A percentile compares a stretch with the other conserved stretches of the same genome.
Evolutionary conservation across 495 filamentous ascomycete genomes (phyloP).

Genomic region (Xeromyces bisporus): DNA sequence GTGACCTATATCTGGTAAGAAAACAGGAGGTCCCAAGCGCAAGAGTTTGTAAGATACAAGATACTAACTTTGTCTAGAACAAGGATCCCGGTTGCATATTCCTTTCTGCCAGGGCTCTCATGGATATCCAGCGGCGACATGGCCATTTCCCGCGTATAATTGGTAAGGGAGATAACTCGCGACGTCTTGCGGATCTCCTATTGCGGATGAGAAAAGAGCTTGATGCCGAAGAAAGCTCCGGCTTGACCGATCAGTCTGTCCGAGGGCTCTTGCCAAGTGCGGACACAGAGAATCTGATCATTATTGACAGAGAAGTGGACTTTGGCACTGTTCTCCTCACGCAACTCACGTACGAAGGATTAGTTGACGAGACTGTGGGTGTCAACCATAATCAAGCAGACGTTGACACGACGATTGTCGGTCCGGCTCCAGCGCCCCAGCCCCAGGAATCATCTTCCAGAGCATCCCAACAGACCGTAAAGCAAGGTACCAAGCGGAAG

Average conservation of each 20-base stretch:
- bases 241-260: conserved; percentile 36
- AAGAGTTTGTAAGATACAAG: neutral
- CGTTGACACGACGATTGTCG: conserved; percentile 82
- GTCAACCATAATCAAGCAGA: conserved; percentile 81
- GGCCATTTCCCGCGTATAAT: conserved; percentile 91
- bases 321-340: conserved; percentile 81
- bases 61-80: conserved; percentile 25
- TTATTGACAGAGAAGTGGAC: conserved; percentile 91
- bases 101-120: conserved; percentile 77
- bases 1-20: conserved; percentile 66
- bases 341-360: conserved; percentile 89
- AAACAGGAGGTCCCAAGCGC: too few species aligned
- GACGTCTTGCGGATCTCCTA: conserved; percentile 75
- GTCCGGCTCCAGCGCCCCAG: conserved; percentile 42
- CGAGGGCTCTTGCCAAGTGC: conserved; percentile 68
- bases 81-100: conserved; percentile 87
- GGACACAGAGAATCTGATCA: conserved; percentile 72
- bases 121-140: conserved; percentile 81
- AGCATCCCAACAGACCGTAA: conserved; percentile 30
- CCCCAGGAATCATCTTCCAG: conserved; percentile 37
- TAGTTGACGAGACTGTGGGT: conserved; percentile 87
- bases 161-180: conserved; percentile 90
- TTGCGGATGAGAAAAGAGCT: conserved; percentile 84
- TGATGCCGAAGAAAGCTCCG: conserved; percentile 57
- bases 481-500: conserved; percentile 66